Base-by-base conservation (phyloP, 2,329 filamentous ascomycete species). In the Cordyceps farinosa region DNA sequence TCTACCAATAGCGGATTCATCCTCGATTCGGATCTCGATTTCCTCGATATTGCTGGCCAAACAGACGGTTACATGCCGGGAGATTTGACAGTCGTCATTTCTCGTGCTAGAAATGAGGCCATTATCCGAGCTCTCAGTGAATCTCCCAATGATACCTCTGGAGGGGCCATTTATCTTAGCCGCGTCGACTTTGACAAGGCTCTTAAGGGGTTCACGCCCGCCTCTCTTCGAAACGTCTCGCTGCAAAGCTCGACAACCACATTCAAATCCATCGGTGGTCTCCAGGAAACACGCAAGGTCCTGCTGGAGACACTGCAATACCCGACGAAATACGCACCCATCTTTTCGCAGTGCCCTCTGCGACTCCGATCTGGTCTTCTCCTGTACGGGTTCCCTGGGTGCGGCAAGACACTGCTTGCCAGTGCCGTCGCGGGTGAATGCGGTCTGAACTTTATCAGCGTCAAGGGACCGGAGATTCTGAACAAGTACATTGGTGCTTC, bases 401-500 rank as follows among this genome's bases (percentile, higher is more conserved):
- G 95, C 72, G 96, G 96, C 66, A 99, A 99, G 78, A 99, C 95
- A 0, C 83, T 99, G 9, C 86, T 99, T 10, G 95, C 96, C 27
- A 96, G 91, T 64, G 95, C 95, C 0, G 94, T 99, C n/a, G 95
- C 96, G 13, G 94, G 94, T 62, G 95, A 99, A 78, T 98, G 94
- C 71, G 94, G 94, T 0, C 87, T 99, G 65, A 99, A 99, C 76
- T 99, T 99, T 77, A 99, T 99, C 76, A 93, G 89, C 47, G 95
- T 99, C 71, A 99, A 99, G 78, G 95, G 95, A 0, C 95, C 95
- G 0, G 96, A 99, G 75, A 98, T 99, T 64, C 79, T 99, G 61
- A 99, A 99, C 82, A 99, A 99, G 78, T 99, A 99, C 75, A 99
- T 99, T 64, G 95, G 95, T 72, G 95, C 95, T 0, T 96, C 91